Conservation (phyloP, 768 basidiomycete genomes). For the Scleroderma citrinum region DNA sequence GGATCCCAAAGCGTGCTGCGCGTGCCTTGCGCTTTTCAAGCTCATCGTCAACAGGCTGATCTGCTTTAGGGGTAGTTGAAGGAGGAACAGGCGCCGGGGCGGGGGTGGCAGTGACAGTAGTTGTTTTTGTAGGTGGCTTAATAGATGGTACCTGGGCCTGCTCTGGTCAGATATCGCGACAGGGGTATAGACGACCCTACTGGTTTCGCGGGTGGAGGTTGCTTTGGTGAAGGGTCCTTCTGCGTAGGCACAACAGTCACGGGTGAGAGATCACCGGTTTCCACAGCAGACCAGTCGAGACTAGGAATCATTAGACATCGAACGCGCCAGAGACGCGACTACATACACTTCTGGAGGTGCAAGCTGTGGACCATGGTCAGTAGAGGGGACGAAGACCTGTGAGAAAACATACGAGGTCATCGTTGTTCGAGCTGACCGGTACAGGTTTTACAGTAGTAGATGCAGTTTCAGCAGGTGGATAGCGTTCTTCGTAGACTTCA, state of each 20-base stretch:
- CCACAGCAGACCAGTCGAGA: constrained; percentile 39
- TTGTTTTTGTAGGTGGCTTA: constrained; percentile 5
- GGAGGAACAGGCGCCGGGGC: background rate
- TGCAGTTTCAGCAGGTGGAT: constrained; percentile 23
- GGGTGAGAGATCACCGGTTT: constrained; percentile 10
- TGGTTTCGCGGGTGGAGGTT: constrained; percentile 3
- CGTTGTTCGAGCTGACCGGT: constrained; percentile 9
- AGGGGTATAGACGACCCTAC: background rate
- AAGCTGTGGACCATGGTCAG: constrained; percentile 16
- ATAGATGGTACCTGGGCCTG: no score
- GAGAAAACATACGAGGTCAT: constrained; percentile 23
- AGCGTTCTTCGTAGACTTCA: constrained; percentile 39
- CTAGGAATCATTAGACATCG: constrained; percentile 18
- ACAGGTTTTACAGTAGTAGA: constrained; percentile 13
- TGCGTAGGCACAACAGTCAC: constrained; percentile 4
- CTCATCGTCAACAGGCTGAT: constrained; percentile 36
- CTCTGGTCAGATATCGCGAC: no score
- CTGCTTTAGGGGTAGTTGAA: constrained; percentile 1
- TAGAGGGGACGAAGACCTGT: background rate
- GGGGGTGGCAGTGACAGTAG: background rate
- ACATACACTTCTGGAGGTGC: constrained; percentile 29
- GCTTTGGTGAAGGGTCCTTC: constrained; percentile 3
- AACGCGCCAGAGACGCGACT: background rate
- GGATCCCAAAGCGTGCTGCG: constrained; percentile 68
- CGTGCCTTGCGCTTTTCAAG: constrained; percentile 53